Base-by-base conservation (phyloP, 2,329 filamentous ascomycete genomes). In the Fusarium keratoplasticum region DNA sequence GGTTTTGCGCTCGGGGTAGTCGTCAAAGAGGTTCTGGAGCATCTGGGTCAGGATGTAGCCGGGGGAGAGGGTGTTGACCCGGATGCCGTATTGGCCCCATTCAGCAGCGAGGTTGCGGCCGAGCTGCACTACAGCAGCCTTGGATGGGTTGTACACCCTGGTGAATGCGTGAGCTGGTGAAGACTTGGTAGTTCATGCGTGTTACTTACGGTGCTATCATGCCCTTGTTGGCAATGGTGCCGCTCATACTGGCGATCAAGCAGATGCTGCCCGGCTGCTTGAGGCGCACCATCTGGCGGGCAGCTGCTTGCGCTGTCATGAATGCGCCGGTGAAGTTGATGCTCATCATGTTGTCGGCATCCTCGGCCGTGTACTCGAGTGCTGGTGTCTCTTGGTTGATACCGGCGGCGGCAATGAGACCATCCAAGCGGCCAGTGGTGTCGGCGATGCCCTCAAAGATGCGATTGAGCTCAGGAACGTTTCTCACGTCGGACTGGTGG, bases 251-350 rank as follows among this genome's bases (percentile, higher is more conserved):
- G n/a, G 88, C 91, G 78, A 94, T 91, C 78, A 94, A 82, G 16
- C 90, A 89, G 69, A 94, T 89, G 79, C 89, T 92, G 0, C 91
- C 91, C 7, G 85, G 83, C 29, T 84, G 86, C 66, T 89, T 87
- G 31, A 89, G 85, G 60, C 87, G 86, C 25, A 91, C 84, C 88
- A 94, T 91, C 81, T 96, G 93, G 64, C 92, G 89, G 36, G 95
- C 95, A n/a, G 94, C 94, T 22, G 94, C 94, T 86, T 96, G 94
- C 29, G 95, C 94, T 72, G 94, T 97, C 89, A 95, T 90, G 84
- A 95, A 94, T 31, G 89, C 91, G 14, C 95, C 95, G n/a, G 91
- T 96, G 76, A 97, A 88, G 83, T 98, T 97, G 79, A 96, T 92
- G 78, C 93, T 89, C 82, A 97, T 88, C 86, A 97, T 94, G 82